phyloP scores from a whole-genome alignment of 2,329 filamentous ascomycete genomes.

The Stachybotrys chlorohalonatus region DNA sequence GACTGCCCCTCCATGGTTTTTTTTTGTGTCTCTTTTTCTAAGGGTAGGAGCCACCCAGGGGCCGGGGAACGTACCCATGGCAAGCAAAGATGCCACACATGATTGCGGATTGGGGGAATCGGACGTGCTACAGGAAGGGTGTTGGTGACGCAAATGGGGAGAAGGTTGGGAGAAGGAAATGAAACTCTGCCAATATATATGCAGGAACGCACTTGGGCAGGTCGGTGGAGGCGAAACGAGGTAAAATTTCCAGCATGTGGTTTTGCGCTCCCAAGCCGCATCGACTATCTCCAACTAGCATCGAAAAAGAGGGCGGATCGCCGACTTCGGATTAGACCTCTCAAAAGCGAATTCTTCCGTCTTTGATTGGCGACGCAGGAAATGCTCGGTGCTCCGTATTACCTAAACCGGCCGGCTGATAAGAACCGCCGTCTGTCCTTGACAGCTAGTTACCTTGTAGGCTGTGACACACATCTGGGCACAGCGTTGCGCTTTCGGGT shows the following conservation, averaged over 20 bases:
- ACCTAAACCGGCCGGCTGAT: neutral
- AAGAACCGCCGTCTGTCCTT: neutral
- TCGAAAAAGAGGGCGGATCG: neutral
- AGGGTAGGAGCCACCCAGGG: neutral
- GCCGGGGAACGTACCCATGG: conserved; percentile 57
- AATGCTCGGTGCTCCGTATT: neutral
- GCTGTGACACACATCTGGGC: neutral
- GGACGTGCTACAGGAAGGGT: neutral
- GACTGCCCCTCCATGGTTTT: conserved; percentile 14
- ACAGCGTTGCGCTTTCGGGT: neutral
- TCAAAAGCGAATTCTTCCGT: neutral
- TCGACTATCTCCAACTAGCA: neutral
- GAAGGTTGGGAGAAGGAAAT: neutral
- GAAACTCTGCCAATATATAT: neutral
- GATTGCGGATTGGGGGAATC: conserved; percentile 29
- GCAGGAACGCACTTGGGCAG: neutral
- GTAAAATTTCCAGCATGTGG: neutral
- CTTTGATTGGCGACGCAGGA: neutral
- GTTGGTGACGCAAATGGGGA: neutral
- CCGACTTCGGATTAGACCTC: neutral
- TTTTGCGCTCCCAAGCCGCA: neutral
- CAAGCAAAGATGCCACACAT: conserved; percentile 99
- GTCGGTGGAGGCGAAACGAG: neutral
- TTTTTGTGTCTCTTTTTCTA: too few species aligned
- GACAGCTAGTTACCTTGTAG: too few species aligned